Conservation (phyloP, 768 basidiomycete genomes). For the Leucosporidium yakuticum region DNA sequence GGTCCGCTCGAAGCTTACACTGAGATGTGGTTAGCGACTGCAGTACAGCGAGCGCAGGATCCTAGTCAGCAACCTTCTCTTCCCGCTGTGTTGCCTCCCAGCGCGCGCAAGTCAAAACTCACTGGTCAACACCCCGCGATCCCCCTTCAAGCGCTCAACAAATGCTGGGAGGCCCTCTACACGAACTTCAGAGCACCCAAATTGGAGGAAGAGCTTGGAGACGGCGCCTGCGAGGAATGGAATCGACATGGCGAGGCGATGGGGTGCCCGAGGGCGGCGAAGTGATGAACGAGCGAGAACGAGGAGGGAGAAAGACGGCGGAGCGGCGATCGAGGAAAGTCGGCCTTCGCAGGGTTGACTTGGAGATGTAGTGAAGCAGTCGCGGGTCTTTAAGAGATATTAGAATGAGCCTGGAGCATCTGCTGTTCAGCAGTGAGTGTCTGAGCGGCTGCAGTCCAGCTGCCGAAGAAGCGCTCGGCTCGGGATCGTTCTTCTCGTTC, state of each 20-base stretch:
- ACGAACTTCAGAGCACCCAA: slow-evolving; percentile 59
- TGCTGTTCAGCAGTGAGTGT: too few relatives aligned
- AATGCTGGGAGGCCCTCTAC: slow-evolving; percentile 67
- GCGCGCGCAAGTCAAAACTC: slow-evolving; percentile 30
- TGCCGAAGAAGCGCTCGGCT: too few relatives aligned
- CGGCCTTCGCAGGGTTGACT: too few relatives aligned
- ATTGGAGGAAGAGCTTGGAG: slow-evolving; percentile 69
- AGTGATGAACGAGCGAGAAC: too few relatives aligned
- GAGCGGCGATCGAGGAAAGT: too few relatives aligned
- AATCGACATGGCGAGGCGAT: neutral
- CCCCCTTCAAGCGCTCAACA: slow-evolving; percentile 55
- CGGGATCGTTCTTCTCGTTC: too few relatives aligned
- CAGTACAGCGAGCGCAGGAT: slow-evolving; percentile 13
- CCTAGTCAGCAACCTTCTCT: neutral
- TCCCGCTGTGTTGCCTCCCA: rapidly evolving
- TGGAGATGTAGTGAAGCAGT: too few relatives aligned
- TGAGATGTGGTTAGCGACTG: slow-evolving; percentile 90
- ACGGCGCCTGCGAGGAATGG: slow-evolving; percentile 56
- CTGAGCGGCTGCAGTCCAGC: too few relatives aligned
- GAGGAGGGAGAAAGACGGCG: too few relatives aligned
- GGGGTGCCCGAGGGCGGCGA: too few relatives aligned
- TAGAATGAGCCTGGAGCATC: too few relatives aligned
- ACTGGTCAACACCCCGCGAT: slow-evolving; percentile 71
- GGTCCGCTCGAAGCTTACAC: slow-evolving; percentile 51
- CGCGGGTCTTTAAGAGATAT: too few relatives aligned